Evolutionary conservation across 2,329 filamentous ascomycete genomes (phyloP).

Genomic region (Periglandula ipomoeae): DNA sequence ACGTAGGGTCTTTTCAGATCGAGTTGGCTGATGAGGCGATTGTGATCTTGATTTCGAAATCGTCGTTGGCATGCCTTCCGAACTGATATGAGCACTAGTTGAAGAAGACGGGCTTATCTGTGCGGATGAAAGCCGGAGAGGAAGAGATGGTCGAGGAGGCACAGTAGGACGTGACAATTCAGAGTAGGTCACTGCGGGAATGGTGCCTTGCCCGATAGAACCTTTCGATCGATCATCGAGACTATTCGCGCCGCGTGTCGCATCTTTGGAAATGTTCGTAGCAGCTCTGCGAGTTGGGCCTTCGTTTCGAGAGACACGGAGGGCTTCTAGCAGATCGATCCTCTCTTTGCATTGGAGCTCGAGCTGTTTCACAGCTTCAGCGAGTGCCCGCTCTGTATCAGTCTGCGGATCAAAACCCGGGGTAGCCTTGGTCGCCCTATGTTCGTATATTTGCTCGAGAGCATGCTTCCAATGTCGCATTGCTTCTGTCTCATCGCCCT

Average conservation of each 20-base stretch:
- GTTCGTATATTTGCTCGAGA: constrained; percentile 79
- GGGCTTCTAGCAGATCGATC: constrained; percentile 76
- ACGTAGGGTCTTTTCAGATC: constrained; percentile 31
- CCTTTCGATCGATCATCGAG: constrained; percentile 28
- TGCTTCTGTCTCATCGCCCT: constrained; percentile 89
- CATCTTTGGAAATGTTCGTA: constrained; percentile 13
- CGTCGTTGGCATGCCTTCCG: constrained; percentile 9
- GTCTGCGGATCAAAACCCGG: constrained; percentile 60
- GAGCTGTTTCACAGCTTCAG: constrained; percentile 72
- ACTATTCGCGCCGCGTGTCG: constrained; percentile 10
- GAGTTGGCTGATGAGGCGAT: constrained; percentile 23
- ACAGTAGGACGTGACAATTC: constrained; percentile 65
- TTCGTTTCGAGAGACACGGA: constrained; percentile 55
- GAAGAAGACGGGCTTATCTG: constrained; percentile 23
- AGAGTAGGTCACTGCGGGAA: constrained; percentile 70
- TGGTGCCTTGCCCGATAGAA: constrained; percentile 72
- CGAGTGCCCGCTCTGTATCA: constrained; percentile 75
- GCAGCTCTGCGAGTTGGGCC: constrained; percentile 9
- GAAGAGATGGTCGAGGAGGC: constrained; percentile 47
- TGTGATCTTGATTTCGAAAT: constrained; percentile 19
- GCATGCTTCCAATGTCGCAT: constrained; percentile 83
- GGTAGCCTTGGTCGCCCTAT: constrained; percentile 67
- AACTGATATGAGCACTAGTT: constrained; percentile 19
- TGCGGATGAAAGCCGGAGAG: constrained; percentile 45
- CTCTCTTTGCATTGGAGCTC: constrained; percentile 90